A percentile compares a stretch with the other conserved stretches of the same genome.
These are phyloP conservation scores for Ettlia oleoabundans DNA, from an alignment of 139 green algal genomes.

Conservation along the genomic window DNA sequence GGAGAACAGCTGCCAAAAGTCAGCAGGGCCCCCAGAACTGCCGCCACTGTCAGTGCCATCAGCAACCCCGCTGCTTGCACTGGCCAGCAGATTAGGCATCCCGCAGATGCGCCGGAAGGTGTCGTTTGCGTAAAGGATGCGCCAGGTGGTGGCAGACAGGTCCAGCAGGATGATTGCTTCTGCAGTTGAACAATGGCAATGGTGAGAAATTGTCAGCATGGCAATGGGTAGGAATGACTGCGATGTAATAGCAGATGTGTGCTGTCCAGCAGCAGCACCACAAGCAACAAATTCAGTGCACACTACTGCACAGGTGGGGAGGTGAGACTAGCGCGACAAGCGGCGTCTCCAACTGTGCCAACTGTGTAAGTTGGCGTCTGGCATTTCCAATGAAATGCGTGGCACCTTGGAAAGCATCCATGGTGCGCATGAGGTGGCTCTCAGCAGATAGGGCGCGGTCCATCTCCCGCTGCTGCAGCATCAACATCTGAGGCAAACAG, in stretches of 20 bases:
- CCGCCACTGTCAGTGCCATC: background rate
- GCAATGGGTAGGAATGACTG: too few species aligned
- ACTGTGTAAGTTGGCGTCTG: too few species aligned
- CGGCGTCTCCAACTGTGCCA: too few species aligned
- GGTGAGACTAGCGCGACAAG: too few species aligned
- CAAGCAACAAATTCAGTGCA: too few species aligned
- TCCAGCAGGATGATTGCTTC: slow-evolving; percentile 73
- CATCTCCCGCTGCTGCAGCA: slow-evolving; percentile 14
- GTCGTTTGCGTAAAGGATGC: slow-evolving; percentile 82
- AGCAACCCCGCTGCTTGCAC: background rate
- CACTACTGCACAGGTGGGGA: too few species aligned
- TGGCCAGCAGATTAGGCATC: slow-evolving; percentile 7
- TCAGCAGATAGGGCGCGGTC: background rate
- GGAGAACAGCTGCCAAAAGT: slow-evolving; percentile 13
- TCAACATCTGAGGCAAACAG: background rate
- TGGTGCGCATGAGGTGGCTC: slow-evolving; percentile 2
- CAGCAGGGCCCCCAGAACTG: too few species aligned
- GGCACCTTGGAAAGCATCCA: slow-evolving; percentile 18
- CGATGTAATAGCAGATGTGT: too few species aligned
- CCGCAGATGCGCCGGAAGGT: slow-evolving; percentile 43
- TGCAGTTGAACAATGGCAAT: too few species aligned
- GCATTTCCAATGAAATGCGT: too few species aligned
- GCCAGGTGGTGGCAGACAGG: slow-evolving; percentile 59
- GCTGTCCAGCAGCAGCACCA: too few species aligned
- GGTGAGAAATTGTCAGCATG: too few species aligned